These are phyloP conservation scores for Friedmanniomyces endolithicus DNA, from an alignment of 495 filamentous ascomycete genomes.

Conservation along the genomic window DNA sequence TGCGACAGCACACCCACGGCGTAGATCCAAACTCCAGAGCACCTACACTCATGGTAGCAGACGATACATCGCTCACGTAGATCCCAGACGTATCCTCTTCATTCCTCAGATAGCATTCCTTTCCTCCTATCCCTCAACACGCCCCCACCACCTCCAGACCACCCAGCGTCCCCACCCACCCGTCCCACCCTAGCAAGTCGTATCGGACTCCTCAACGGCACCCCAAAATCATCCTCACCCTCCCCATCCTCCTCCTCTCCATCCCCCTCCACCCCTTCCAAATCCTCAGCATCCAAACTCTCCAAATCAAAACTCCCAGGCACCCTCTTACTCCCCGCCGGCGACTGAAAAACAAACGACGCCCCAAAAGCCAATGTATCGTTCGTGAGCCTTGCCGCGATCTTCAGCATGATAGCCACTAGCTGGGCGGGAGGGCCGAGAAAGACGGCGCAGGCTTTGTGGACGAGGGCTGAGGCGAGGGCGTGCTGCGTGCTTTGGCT, in stretches of 20 bases:
- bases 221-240: slow-evolving; percentile 29
- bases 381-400: slow-evolving; percentile 61
- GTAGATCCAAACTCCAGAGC: no score
- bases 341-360: slow-evolving; percentile 6
- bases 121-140: no score
- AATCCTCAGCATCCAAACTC: slow-evolving; percentile 6
- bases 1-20: no score
- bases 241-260: slow-evolving; percentile 25
- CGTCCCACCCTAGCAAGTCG: neutral
- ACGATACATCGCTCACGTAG: no score
- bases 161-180: neutral
- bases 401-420: slow-evolving; percentile 61
- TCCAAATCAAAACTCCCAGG: slow-evolving; percentile 18
- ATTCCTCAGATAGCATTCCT: no score
- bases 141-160: no score
- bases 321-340: slow-evolving; percentile 4
- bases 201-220: slow-evolving; percentile 25
- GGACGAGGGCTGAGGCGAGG: slow-evolving; percentile 53
- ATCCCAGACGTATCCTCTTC: no score
- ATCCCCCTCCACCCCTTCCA: slow-evolving; percentile 14
- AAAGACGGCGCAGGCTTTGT: slow-evolving; percentile 62
- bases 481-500: neutral
- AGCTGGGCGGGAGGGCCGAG: slow-evolving; percentile 64
- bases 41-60: no score
- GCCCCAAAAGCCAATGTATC: slow-evolving; percentile 38